Base-by-base conservation (phyloP, 169 alveolate genomes). In the Pseudocohnilembus persalinus region DNA sequence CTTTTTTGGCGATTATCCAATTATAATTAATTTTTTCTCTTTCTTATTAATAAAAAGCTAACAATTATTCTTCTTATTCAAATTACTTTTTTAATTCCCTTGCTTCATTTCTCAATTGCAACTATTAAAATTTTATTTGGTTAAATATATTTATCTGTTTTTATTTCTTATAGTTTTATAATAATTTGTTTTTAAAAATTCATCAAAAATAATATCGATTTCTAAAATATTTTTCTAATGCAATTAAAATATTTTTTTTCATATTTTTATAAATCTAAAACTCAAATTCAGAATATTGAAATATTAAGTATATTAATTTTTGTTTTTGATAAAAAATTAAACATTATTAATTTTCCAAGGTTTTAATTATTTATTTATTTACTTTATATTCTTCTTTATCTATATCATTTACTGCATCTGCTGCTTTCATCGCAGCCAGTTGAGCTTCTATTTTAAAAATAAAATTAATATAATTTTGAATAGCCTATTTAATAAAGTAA, bases 1-100 rank as follows among this genome's bases (percentile, higher is more conserved):
- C 95, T 83, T 96, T 94, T 92, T 96, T 96, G 74, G 94, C 97
- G 29, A 96, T 96, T 73, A 96, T 96, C 98, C 98, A 96, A 93
- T 95, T 93, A 90, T 96, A 96, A 91, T 96, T 96, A 73, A 96
- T 95, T 88, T 96, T 92, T 90, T 96, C 96, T 81, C 98, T 88
- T 84, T 96, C 98, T 84, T 95, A 94, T 82, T 94, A 90, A 87
- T 94, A 95, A 79, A 90, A 90, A 68, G 96, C 95, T 31, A 95
- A 93, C n/a, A 92, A 91, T 33, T 90, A 92, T 81, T 95, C 96
- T 91, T 96, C 98, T n/a, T 90, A 91, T 83, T 94, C 93, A 73
- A 93, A 83, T 64, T 91, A 90, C 80, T 92, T 91, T 84, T 92
- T 92, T 76, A 94, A 87, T 30, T 76, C 77, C 81, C 93, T 88